Base-by-base conservation (phyloP, 805 yeast species). In the Ogataea paradorogensis region DNA sequence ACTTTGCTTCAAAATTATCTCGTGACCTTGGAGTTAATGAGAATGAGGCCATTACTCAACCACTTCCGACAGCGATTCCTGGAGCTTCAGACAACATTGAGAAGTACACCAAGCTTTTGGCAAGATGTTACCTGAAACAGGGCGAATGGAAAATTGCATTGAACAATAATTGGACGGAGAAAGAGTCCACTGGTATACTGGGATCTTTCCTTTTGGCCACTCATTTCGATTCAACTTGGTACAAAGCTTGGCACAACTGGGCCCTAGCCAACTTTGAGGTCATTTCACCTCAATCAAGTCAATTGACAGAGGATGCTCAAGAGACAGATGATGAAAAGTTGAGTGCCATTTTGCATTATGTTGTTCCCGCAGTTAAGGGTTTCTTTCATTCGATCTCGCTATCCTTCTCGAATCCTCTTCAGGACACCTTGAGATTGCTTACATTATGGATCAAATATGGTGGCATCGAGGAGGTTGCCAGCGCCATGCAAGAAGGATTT, bases 221-320 rank as follows among this genome's bases (percentile, higher is more conserved):
- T 0, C 96, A 90, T 59, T 91, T 93, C 62, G 97, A 93, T 59
- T 72, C 77, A 25, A 75, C 77, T 16, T 93, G 99, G 96, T 93
- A 93, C 56, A 93, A 95, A 58, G 99, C 98, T 13, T 95, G 99
- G 99, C 99, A 93, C 60, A 91, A 89, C 57, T 93, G 99, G 99
- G 99, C 99, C 0, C 70, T 95, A 56, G 97, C 98, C 1, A 93
- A 95, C 62, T 93, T 90, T 59, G 97, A 93, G 58, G 98, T 91
- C 1, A 84, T 91, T 15, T 84, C 96, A 0, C 70, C 83, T 20
- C 62, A 63, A 31, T 50, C 67, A 0, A 60, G 55, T 21, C 52
- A 53, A 38, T 15, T 52, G 15, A 28, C 48, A 27, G 42, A 37
- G 9, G 50, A 43, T 21, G 42, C 25, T 10, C 35, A 33, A 8